Evolutionary conservation across 2,329 filamentous ascomycete species (phyloP).

Genomic region (Aureobasidium sp.): DNA sequence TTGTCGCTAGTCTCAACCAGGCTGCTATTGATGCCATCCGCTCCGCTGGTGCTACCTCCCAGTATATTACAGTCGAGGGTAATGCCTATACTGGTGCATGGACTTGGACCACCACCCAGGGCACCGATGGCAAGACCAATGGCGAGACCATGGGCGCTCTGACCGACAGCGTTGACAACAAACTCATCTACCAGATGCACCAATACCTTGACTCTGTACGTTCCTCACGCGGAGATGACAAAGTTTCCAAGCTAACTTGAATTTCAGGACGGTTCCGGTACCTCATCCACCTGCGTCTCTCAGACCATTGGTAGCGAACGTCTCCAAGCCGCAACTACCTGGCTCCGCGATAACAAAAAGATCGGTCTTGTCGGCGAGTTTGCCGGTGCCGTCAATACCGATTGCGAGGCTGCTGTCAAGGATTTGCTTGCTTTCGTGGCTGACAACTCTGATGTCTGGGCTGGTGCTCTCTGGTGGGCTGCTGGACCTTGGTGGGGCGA

Average conservation of each 20-base stretch:
- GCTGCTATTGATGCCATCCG: slow-evolving; percentile 43
- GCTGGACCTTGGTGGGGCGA: slow-evolving; percentile 45
- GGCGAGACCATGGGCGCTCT: slow-evolving; percentile 40
- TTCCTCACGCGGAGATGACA: too few relatives aligned
- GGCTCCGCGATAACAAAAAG: slow-evolving; percentile 49
- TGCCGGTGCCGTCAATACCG: slow-evolving; percentile 45
- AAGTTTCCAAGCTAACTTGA: neutral
- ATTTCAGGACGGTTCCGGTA: slow-evolving; percentile 45
- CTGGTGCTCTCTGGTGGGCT: slow-evolving; percentile 49
- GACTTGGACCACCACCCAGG: slow-evolving; percentile 43
- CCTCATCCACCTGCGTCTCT: slow-evolving; percentile 43
- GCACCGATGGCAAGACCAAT: slow-evolving; percentile 38
- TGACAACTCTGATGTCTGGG: slow-evolving; percentile 48
- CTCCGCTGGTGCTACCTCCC: slow-evolving; percentile 38
- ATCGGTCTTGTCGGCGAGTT: slow-evolving; percentile 49
- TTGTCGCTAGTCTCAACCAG: slow-evolving; percentile 43
- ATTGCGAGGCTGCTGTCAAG: slow-evolving; percentile 44
- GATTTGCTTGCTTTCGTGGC: slow-evolving; percentile 45
- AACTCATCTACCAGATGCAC: slow-evolving; percentile 56
- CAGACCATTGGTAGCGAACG: slow-evolving; percentile 49
- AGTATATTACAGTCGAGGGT: slow-evolving; percentile 56
- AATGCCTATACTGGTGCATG: slow-evolving; percentile 44
- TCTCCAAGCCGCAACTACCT: slow-evolving; percentile 45
- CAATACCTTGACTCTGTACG: slow-evolving; percentile 50
- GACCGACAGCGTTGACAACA: slow-evolving; percentile 44